Percentiles rank a stretch among this genome's conserved stretches.
Conservation (phyloP, 306 rosid genomes). For the Vigna angularis region DNA sequence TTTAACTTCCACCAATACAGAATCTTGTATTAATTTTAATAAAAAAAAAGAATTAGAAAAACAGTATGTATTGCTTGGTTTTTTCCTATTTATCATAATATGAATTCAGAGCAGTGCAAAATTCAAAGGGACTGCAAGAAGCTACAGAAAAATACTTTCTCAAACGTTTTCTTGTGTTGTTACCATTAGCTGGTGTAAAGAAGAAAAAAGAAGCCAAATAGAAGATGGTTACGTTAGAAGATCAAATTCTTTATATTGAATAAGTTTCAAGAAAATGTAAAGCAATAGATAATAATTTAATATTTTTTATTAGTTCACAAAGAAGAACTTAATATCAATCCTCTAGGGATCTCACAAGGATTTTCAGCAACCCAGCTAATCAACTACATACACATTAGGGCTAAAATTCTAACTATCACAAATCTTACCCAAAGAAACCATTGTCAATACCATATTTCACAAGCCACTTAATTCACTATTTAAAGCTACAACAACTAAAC, state of each 20-base stretch:
- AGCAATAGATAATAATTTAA: slow-evolving; percentile 1
- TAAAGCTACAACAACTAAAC: slow-evolving; percentile 22
- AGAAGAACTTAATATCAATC: slow-evolving; percentile 30
- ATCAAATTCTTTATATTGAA: not conserved
- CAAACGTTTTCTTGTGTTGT: not conserved
- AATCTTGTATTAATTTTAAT: too few relatives aligned
- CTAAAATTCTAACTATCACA: slow-evolving; percentile 38
- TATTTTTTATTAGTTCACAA: slow-evolving; percentile 30
- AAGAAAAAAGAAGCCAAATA: not conserved
- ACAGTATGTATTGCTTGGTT: too few relatives aligned
- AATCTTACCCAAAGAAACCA: slow-evolving; percentile 15
- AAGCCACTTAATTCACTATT: slow-evolving; percentile 8
- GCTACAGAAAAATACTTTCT: not conserved
- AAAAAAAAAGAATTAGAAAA: too few relatives aligned
- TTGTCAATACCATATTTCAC: slow-evolving; percentile 4
- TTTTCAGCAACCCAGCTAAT: slow-evolving; percentile 34
- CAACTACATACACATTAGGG: slow-evolving; percentile 29
- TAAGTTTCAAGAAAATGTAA: not conserved
- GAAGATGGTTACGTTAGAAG: not conserved
- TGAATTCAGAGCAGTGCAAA: too few relatives aligned
- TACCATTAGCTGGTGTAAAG: not conserved
- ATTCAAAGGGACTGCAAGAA: too few relatives aligned
- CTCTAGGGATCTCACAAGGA: slow-evolving; percentile 32
- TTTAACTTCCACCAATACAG: too few relatives aligned
- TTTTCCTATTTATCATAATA: too few relatives aligned